Conservation (phyloP, 306 rosid species). For the Prunus fruticosa region DNA sequence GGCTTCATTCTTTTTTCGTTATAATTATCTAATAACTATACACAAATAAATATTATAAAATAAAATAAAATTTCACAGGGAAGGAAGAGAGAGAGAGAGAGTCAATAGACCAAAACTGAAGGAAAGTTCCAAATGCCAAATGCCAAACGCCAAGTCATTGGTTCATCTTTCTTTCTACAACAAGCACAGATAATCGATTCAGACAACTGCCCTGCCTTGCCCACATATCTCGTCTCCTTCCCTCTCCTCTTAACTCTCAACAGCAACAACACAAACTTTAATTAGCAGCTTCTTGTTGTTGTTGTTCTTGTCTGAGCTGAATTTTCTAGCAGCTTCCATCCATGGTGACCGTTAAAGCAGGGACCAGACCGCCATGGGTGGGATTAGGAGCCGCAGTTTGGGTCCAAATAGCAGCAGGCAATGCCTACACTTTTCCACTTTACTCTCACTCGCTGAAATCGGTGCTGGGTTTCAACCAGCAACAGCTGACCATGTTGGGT, state of each 20-base stretch:
- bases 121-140: too few species aligned
- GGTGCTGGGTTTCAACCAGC: conserved; percentile 65
- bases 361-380: conserved; percentile 84
- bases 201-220: too few species aligned
- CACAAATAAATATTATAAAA: too few species aligned
- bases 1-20: too few species aligned
- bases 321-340: background rate
- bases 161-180: too few species aligned
- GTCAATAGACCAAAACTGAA: background rate
- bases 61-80: too few species aligned
- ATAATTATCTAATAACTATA: too few species aligned
- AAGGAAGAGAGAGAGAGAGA: too few species aligned
- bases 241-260: too few species aligned
- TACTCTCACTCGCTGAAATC: conserved; percentile 73
- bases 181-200: too few species aligned
- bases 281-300: background rate
- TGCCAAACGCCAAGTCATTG: too few species aligned
- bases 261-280: background rate
- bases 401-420: conserved; percentile 68
- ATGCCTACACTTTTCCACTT: conserved; percentile 53
- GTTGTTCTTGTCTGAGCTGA: background rate
- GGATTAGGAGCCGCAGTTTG: conserved; percentile 79
- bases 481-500: conserved; percentile 65
- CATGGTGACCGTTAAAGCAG: conserved; percentile 55
- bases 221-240: too few species aligned